Base-by-base conservation (phyloP, 2,329 filamentous ascomycete genomes). In the Alternaria novae-zelandiae region DNA sequence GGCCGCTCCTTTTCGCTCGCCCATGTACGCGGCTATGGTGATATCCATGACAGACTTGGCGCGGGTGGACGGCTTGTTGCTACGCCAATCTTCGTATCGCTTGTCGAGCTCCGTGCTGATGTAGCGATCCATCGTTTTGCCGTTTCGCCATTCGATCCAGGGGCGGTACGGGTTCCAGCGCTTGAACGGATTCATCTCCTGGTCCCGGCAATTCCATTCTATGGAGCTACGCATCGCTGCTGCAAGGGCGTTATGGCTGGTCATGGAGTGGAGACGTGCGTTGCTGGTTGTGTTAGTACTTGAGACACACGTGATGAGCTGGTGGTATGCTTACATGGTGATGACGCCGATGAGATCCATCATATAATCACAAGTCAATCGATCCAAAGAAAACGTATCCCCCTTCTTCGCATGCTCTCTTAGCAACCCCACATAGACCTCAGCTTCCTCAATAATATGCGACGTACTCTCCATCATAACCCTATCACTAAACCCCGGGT, bases 401-500 rank as follows among this genome's bases (percentile, higher is more conserved):
- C 54, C 28, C 3, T 54, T 62, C 30, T 30, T 47, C 21, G 59
- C 41, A 3, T 62, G 54, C 43, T 58, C 54, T 15, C 54, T n/a
- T 17, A 62, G 47, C 6, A 58, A 13, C 3, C 21, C 21, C 54
- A 62, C 59, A 6, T 58, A 62, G 0, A 58, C 59, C 2, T 62
- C 47, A 2, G 54, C 59, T 36, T 62, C 59, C 10, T 57, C 26
- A 5, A 62, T 46, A 4, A 62, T 62, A 12, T 53, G 59, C n/a
- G 59, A 9, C 21, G 28, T 61, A 6, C 54, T 57, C 78, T 25
- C 78, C 79, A 1, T 70, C 84, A 4, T 85, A 81, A 0, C 84
- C 81, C 65, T 82, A 83, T 28, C 87, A 67, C 61, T 63, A 50
- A 65, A 67, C 1, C 61, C 69, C 2, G 63, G 64, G 15, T 67